Evolutionary conservation across 305 asterid species (phyloP), one percentile per base, ranked within the genome.

Genomic region (Fraxinus ornus): DNA sequence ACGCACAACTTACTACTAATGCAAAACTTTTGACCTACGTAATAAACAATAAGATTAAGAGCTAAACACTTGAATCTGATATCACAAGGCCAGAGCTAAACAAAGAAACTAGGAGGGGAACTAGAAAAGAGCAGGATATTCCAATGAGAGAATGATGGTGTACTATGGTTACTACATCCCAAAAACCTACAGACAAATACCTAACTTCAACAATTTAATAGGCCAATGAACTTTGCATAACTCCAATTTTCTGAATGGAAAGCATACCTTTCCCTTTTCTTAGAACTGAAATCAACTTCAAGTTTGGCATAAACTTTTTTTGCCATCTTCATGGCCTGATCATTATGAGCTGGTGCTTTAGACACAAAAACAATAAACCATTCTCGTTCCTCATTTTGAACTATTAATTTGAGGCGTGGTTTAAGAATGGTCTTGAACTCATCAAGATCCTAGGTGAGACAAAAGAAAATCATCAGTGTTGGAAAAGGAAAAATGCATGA

Each of bases 241-340:
- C 64, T 22, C 52, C 60, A 76, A 78, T 78, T 52, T 66, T 71
- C 85, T 49, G 78, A 72, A 39, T 36, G 26, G 81, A 74, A 78
- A 60, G 78, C 80, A 78, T 86, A 97, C 99, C 98, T 91, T 90
- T 97, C 99, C 90, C 98, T 93, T 90, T 93, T 97, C 92, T 97
- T 97, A 75, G 98, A 86, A 90, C 93, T 94, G 89, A 97, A 97
- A 88, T 97, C 99, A 84, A 93, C 98, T 90, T 94, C 98, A 88
- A 97, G 84, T 91, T 84, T 94, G 77, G 97, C 95, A 86, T 92
- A 94, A 68, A 97, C 98, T 86, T 91, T 97, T 88, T 97, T 97
- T 7, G 98, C 97, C 98, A 92, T 92, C 90, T 97, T 97, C 87
- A 96, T 93, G 82, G 98, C 98, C 88, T 93, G 99, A 86, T 97